A percentile compares a stretch with the other conserved stretches of the same genome.
phyloP scores from a whole-genome alignment of 495 filamentous ascomycete genomes.

The Trichoderma gamsii region DNA sequence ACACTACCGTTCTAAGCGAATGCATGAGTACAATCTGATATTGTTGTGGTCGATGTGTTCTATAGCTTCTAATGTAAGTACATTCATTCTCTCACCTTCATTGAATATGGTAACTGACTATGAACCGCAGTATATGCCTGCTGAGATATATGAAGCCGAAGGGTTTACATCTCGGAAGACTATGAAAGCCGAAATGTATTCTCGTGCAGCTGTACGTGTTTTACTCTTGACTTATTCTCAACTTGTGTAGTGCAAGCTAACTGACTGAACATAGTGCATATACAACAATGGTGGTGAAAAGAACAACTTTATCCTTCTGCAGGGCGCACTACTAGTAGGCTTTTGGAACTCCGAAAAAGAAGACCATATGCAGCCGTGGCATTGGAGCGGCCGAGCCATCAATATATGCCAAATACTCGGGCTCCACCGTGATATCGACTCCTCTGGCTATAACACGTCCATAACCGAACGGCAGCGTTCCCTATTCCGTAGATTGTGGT shows the following conservation, averaged over 20 bases:
- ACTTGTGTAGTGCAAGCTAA: background rate
- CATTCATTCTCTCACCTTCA: background rate
- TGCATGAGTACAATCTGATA: background rate
- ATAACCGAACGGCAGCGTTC: slow-evolving; percentile 5
- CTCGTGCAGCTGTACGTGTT: background rate
- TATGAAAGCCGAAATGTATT: background rate
- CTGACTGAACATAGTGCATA: background rate
- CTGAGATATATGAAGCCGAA: background rate
- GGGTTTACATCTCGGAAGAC: background rate
- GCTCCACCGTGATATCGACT: slow-evolving; percentile 1
- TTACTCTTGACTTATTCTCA: background rate
- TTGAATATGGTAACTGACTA: background rate
- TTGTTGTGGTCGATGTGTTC: background rate
- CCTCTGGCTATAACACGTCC: background rate
- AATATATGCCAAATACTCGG: background rate
- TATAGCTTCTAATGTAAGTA: background rate
- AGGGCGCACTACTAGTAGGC: background rate
- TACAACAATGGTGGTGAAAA: slow-evolving; percentile 8
- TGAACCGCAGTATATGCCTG: background rate
- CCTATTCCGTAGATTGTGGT: background rate
- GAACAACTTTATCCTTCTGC: background rate
- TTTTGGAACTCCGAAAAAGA: slow-evolving; percentile 4
- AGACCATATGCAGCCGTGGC: slow-evolving; percentile 7
- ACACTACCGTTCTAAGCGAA: background rate
- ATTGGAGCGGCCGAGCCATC: background rate